phyloP scores from a whole-genome alignment of 2,329 filamentous ascomycete genomes.

The Myrmaecium sp. region DNA sequence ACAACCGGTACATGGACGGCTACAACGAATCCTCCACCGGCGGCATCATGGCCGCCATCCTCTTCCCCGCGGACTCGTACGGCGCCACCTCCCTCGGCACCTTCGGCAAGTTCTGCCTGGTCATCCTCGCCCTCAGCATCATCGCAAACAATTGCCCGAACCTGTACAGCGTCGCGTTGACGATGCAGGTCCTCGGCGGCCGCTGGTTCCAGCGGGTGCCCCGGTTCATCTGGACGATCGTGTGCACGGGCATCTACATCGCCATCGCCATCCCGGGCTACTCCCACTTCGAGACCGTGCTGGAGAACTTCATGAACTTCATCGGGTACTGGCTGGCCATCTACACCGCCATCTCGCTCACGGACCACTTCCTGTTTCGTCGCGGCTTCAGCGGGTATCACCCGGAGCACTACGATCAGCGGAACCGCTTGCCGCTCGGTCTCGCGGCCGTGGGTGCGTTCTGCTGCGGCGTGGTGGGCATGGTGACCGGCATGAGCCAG shows the following conservation, averaged over 20 bases:
- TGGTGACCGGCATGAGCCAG: constrained; percentile 54
- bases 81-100: too few species aligned
- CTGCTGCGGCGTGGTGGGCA: constrained; percentile 45
- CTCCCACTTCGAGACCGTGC: constrained; percentile 42
- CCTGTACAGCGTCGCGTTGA: constrained; percentile 48
- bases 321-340: constrained; percentile 55
- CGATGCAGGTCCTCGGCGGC: constrained; percentile 46
- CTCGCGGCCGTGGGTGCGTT: constrained; percentile 48
- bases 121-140: constrained; percentile 48
- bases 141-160: constrained; percentile 57
- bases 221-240: constrained; percentile 48
- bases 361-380: constrained; percentile 53
- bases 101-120: constrained; percentile 57
- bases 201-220: constrained; percentile 43
- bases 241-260: constrained; percentile 46
- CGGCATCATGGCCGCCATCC: constrained; percentile 48
- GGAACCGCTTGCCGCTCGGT: constrained; percentile 41
- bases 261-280: constrained; percentile 56
- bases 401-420: constrained; percentile 41
- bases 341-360: constrained; percentile 48
- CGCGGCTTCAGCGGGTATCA: constrained; percentile 43
- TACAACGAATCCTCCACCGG: constrained; percentile 43
- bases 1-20: constrained; percentile 38
- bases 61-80: constrained; percentile 43
- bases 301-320: constrained; percentile 51